Base-by-base conservation (phyloP, 345 rosid species). In the Syzygium aromaticum region DNA sequence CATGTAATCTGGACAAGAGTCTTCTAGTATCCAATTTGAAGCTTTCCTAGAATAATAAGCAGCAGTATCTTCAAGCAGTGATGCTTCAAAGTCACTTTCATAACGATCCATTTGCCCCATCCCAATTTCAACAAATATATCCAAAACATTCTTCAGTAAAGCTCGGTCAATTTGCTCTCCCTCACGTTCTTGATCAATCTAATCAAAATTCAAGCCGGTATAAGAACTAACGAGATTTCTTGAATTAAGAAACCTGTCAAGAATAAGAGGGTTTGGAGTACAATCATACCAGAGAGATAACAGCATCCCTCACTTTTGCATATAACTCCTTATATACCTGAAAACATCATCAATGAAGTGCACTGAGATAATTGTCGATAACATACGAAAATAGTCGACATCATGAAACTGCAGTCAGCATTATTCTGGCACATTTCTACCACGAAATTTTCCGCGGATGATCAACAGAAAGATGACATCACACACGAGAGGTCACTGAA, bases 21-120 rank as follows among this genome's bases (percentile, higher is more conserved):
- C 92, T 25, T 92, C 93, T 53, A 90, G 77, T 77, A 94, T 92
- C 97, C 96, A 95, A 80, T n/a, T 91, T 67, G 96, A 90, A 54
- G 97, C 97, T 90, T 95, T 95, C 61, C 90, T 92, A 78, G 93
- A 93, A 91, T 95, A 95, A 90, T 94, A 94, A 5, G 92, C 89
- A 61, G 94, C 91, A 73, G 93, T 90, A 84, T 92, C 95, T 64
- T 92, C 78, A 84, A 94, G 93, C 94, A 94, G 90, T 40, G 88
- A 84, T 11, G 52, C 91, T 88, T 95, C 97, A 89, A 95, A 95
- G 89, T 95, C 96, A 52, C 64, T 85, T 61, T 90, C 90, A 87
- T 93, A 92, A 23, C 57, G 84, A 64, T 91, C 89, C 94, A 93
- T 92, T n/a, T 85, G 86, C 12, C 92, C 93, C 93, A 92, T 93